Evolutionary conservation across 73 alveolate genomes (phyloP).

Genomic region (Paraurostyla sp.): DNA sequence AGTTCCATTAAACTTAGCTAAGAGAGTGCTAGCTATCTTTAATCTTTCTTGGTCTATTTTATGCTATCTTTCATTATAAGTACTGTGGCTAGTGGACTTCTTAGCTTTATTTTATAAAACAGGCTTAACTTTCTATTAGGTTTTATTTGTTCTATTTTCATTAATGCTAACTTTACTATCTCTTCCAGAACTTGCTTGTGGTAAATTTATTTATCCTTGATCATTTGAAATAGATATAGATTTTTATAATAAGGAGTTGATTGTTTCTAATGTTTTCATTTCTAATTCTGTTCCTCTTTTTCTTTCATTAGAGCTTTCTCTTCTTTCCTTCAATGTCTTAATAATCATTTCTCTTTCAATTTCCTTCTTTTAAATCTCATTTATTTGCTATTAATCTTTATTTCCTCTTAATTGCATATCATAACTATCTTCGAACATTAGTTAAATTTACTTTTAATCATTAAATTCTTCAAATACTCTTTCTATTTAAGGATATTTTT

Average conservation of each 20-base stretch:
- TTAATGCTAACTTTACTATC: neutral
- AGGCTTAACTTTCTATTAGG: neutral
- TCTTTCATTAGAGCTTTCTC: constrained; percentile 40
- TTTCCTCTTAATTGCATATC: neutral
- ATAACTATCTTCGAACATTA: neutral
- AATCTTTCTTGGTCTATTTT: neutral
- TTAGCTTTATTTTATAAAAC: too few species aligned
- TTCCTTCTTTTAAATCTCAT: neutral
- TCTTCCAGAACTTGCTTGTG: neutral
- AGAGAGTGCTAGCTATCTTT: neutral
- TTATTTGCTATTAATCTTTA: neutral
- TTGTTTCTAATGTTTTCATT: constrained; percentile 32
- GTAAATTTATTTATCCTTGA: neutral
- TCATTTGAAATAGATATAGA: neutral
- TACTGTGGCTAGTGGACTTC: too few species aligned
- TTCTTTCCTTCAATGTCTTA: neutral
- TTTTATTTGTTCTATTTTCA: neutral
- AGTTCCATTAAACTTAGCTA: neutral
- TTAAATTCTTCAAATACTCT: neutral
- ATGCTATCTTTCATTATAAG: neutral
- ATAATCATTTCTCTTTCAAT: constrained; percentile 23
- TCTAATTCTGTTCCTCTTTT: constrained; percentile 30
- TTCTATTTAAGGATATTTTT: neutral
- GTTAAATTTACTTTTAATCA: neutral
- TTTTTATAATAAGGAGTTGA: neutral